phyloP scores from a whole-genome alignment of 208 protist genomes.

The Trypanosoma lewisi region DNA sequence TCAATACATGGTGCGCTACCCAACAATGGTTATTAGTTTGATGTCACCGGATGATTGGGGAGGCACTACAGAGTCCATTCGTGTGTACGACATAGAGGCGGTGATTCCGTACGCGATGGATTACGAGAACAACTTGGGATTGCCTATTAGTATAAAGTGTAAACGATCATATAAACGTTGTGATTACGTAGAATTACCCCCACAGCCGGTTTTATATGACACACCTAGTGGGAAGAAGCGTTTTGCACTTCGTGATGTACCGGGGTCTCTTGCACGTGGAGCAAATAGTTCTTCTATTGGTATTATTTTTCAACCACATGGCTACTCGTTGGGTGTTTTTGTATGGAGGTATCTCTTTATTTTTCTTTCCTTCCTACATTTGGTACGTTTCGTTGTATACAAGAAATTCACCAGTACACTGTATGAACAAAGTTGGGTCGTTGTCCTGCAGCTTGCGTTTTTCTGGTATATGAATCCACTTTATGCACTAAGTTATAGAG shows the following conservation, averaged over 20 bases:
- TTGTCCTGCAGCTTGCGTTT: conserved; percentile 58
- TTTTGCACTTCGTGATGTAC: conserved; percentile 13
- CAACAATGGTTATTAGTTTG: conserved; percentile 46
- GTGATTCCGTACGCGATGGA: neutral
- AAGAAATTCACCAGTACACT: conserved; percentile 60
- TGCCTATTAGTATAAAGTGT: conserved; percentile 22
- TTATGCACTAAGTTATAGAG: conserved; percentile 37
- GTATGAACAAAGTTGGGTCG: conserved; percentile 78
- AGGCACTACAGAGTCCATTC: neutral
- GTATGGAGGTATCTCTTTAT: conserved; percentile 74
- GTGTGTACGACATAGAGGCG: conserved; percentile 2
- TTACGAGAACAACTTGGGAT: neutral
- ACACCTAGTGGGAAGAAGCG: conserved; percentile 1
- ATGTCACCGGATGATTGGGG: conserved; percentile 9
- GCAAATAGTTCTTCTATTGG: conserved; percentile 39
- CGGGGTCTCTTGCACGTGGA: conserved; percentile 3
- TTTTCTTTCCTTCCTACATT: conserved; percentile 56
- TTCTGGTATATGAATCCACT: conserved; percentile 83
- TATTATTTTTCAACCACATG: conserved; percentile 49
- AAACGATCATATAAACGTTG: neutral
- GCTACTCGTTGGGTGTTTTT: conserved; percentile 55
- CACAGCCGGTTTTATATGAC: conserved; percentile 12
- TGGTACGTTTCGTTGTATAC: conserved; percentile 64
- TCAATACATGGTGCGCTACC: conserved; percentile 35
- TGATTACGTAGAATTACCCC: conserved; percentile 2